Base-by-base conservation (phyloP, 2,329 filamentous ascomycete species). In the Canariomyces notabilis region DNA sequence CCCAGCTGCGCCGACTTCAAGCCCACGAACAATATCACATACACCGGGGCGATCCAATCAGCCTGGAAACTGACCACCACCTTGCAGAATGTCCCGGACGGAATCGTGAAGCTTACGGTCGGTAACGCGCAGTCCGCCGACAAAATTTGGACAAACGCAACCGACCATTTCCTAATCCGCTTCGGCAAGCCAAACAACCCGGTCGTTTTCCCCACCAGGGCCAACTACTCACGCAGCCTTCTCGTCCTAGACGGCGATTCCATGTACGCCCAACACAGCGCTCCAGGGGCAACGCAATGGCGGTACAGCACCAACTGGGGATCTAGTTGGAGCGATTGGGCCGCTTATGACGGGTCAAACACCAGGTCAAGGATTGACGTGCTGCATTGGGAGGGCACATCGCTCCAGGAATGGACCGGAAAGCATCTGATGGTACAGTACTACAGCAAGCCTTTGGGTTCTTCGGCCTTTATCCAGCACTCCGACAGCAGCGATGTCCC, bases 391-490 rank as follows among this genome's bases (percentile, higher is more conserved):
- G 70, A 68, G 4, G 81, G 81, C n/a, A 78, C 76, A 1, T 65
- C 71, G 15, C 57, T 68, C 4, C 80, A 85, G 59, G 61, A 62
- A 37, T 85, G 81, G 81, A 57, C 70, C 20, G 81, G 79, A 20
- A 73, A 82, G 34, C 81, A 84, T 56, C 69, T 84, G 29, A 72
- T 74, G 20, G 71, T 83, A 19, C 78, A 84, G 56, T 85, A 84
- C 59, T 85, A 74, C 73, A 80, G 72, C 57, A 68, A 70, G 44
- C 64, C 77, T 42, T 70, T 76, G 16, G 78, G 79, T 6, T 82
- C 79, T 52, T 80, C 76, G 56, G 70, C 73, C 51, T 77, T 82
- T 54, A 62, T 79, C 9, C 78, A 83, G 57, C 74, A 84, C 54
- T 76, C 74, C 31, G 80, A 84, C 60, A 56, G 73, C 33, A 39